A percentile compares a stretch with the other conserved stretches of the same genome.
phyloP scores from a whole-genome alignment of 306 rosid species.

The Vigna unguiculata region DNA sequence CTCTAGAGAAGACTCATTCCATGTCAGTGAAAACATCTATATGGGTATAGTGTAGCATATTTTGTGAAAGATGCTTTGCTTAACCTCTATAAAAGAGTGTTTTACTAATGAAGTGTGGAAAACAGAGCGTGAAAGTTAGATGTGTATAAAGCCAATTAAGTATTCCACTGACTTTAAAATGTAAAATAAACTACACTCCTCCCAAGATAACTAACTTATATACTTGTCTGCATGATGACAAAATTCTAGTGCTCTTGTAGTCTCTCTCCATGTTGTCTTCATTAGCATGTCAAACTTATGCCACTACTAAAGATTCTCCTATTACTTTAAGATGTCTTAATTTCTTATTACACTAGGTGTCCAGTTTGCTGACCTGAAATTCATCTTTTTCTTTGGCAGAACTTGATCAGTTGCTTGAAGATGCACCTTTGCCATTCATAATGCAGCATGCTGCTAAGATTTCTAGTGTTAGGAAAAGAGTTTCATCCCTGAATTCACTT shows the following conservation, averaged over 20 bases:
- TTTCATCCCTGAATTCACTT: conserved; percentile 70
- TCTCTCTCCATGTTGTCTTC: conserved; percentile 9
- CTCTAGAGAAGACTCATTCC: background rate
- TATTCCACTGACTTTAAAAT: conserved; percentile 2
- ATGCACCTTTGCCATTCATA: conserved; percentile 77
- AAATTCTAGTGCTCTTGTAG: background rate
- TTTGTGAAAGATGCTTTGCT: conserved; percentile 19
- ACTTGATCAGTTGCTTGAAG: conserved; percentile 82
- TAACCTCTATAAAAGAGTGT: conserved; percentile 11
- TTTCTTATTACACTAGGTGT: conserved; percentile 21
- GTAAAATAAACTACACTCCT: conserved; percentile 6
- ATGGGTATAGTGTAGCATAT: conserved; percentile 21
- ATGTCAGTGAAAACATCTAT: conserved; percentile 15
- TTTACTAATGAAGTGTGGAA: conserved; percentile 19
- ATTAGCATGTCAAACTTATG: conserved; percentile 38
- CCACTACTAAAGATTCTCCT: conserved; percentile 32
- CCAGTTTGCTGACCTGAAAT: conserved; percentile 39
- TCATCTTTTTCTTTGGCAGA: conserved; percentile 56
- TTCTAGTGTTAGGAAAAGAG: conserved; percentile 73
- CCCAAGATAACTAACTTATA: background rate
- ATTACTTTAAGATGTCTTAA: conserved; percentile 18
- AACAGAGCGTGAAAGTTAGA: background rate
- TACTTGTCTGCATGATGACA: conserved; percentile 18
- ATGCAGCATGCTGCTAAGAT: conserved; percentile 83
- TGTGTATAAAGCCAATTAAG: conserved; percentile 10